Evolutionary conservation across 345 rosid species (phyloP), one percentile per base, ranked within the genome.

Genomic region (Hevea brasiliensis): DNA sequence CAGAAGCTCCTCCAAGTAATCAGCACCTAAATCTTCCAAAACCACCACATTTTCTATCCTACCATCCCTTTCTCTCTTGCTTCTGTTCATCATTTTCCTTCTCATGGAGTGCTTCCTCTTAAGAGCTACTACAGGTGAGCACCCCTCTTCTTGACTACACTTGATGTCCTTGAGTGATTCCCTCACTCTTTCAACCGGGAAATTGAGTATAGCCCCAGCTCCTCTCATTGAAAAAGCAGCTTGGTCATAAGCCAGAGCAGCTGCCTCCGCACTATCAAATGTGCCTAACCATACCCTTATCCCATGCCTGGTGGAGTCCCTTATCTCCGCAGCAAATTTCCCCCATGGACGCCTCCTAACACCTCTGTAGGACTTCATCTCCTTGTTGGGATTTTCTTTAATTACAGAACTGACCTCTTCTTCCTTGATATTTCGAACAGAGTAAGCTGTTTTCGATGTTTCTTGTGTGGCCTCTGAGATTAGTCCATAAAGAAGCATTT

Each of bases 51-150:
- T 88, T 13, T 84, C 37, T 32, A 32, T 32, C 37, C 37, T 32
- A 1, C 3, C 37, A 32, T 32, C 37, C 37, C 37, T 32, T 32
- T 32, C 87, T 73, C 72, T 84, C 61, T 76, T 87, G 74, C 65
- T 75, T 70, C 79, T 84, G 70, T 72, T 72, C 20, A 59, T 70
- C 82, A 74, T 75, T 81, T 86, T 92, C 69, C 90, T 77, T 74
- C 83, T 87, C 92, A 90, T 80, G 4, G 94, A 87, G 60, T 94
- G 96, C 72, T 81, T 90, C 53, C 92, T 88, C 83, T 94, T 94
- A 17, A 94, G 84, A 42, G 97, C 98, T 23, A 90, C 85, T 26
- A 94, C 97, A 6, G 97, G 98, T 7, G 98, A 94, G 75, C 90
- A 85, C 2, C 77, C 74, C 4, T 88, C 96, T 35, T 87, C 94